These are phyloP conservation scores for Microcyclosporella mali DNA, from an alignment of 2,329 filamentous ascomycete genomes.

Conservation along the genomic window DNA sequence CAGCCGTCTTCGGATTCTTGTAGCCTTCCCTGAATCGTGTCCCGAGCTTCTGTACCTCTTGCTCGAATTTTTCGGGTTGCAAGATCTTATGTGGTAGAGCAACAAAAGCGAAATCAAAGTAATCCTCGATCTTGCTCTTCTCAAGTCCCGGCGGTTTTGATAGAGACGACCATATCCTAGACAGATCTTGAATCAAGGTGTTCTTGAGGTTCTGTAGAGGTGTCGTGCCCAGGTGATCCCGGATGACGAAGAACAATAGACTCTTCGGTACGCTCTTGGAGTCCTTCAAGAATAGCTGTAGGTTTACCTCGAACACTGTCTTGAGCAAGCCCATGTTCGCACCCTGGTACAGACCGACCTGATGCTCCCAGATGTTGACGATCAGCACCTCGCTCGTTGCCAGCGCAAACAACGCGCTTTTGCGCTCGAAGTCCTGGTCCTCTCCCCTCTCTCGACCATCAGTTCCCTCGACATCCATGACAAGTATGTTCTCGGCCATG, in stretches of 20 bases:
- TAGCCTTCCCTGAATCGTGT: constrained; percentile 77
- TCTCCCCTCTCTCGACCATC: constrained; percentile 94
- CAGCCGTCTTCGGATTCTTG: constrained; percentile 58
- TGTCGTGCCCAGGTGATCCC: constrained; percentile 89
- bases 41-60: constrained; percentile 73
- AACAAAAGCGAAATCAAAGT: constrained; percentile 97
- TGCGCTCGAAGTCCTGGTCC: constrained; percentile 97
- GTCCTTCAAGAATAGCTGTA: constrained; percentile 95
- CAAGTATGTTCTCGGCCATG: constrained; percentile 97
- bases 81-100: constrained; percentile 94
- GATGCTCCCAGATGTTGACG: constrained; percentile 99
- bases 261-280: constrained; percentile 86
- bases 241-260: constrained; percentile 96
- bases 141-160: constrained; percentile 88
- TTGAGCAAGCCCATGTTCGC: constrained; percentile 98
- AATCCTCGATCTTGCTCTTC: constrained; percentile 84
- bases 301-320: constrained; percentile 97
- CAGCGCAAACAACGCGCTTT: constrained; percentile 93
- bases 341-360: constrained; percentile 94
- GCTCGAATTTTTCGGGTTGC: constrained; percentile 82
- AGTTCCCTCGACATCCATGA: constrained; percentile 98
- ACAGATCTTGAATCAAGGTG: constrained; percentile 83
- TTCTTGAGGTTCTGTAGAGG: constrained; percentile 84
- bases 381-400: constrained; percentile 97
- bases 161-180: constrained; percentile 85